phyloP scores from a whole-genome alignment of 257 asterid species.

The Rauvolfia tetraphylla region DNA sequence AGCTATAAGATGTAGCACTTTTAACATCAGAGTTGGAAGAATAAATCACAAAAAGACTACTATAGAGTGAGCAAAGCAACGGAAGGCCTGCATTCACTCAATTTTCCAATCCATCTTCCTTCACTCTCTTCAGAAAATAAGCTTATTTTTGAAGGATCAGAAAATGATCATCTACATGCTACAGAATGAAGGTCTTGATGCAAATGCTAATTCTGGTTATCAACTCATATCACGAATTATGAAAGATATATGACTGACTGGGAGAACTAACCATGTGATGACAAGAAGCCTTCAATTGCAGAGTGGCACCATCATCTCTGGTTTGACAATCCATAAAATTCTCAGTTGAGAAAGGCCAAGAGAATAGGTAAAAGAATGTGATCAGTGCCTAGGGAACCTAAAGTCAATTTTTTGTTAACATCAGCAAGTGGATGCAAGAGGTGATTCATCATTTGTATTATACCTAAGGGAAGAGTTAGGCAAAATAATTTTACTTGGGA shows the following conservation, averaged over 20 bases:
- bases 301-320: neutral
- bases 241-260: neutral
- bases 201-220: neutral
- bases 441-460: neutral
- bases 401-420: neutral
- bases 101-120: constrained; percentile 1
- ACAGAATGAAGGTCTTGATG: neutral
- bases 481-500: neutral
- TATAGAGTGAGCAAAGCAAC: neutral
- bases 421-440: neutral
- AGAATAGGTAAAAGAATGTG: neutral
- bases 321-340: neutral
- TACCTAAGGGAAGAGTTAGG: neutral
- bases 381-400: neutral
- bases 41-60: neutral
- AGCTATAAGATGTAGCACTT: neutral
- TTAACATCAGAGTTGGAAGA: neutral
- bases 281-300: neutral
- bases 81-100: neutral
- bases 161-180: neutral
- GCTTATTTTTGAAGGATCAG: neutral
- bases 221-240: neutral
- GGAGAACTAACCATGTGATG: neutral
- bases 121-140: neutral
- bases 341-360: neutral